Percentiles rank a stretch among this genome's conserved stretches.
These are phyloP conservation scores for Trypanosoma rangeli DNA, from an alignment of 208 protist genomes.

Conservation along the genomic window DNA sequence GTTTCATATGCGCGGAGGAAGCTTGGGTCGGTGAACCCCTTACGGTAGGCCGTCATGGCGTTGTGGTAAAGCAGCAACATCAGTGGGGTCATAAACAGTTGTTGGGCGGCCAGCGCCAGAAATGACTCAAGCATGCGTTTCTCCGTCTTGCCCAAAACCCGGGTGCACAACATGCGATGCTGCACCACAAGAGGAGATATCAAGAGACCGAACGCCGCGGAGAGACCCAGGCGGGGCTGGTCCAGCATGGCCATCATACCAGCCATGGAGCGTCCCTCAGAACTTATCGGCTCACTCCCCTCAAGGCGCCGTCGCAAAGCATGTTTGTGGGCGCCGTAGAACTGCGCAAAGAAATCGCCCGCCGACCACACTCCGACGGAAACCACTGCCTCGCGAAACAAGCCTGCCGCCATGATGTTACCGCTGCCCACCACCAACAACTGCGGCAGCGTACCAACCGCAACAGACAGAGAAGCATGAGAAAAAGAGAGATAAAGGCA, in stretches of 20 bases:
- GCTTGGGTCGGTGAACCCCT: slow-evolving; percentile 53
- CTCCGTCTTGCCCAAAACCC: slow-evolving; percentile 37
- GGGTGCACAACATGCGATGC: slow-evolving; percentile 28
- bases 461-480: slow-evolving; percentile 1
- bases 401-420: neutral
- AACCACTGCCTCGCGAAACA: slow-evolving; percentile 7
- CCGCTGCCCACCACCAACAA: neutral
- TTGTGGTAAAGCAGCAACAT: slow-evolving; percentile 71
- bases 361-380: slow-evolving; percentile 37
- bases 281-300: slow-evolving; percentile 37
- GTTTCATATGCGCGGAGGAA: slow-evolving; percentile 39
- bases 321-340: slow-evolving; percentile 61
- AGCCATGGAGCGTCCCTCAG: slow-evolving; percentile 31
- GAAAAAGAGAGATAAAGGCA: slow-evolving; percentile 9
- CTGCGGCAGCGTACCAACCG: neutral
- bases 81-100: slow-evolving; percentile 67
- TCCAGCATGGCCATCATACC: slow-evolving; percentile 68
- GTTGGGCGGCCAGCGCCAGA: slow-evolving; percentile 54
- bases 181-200: slow-evolving; percentile 27
- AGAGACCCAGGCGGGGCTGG: slow-evolving; percentile 41
- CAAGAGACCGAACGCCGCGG: slow-evolving; percentile 49
- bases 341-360: slow-evolving; percentile 78
- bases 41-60: slow-evolving; percentile 51
- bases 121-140: slow-evolving; percentile 35
- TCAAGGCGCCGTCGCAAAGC: slow-evolving; percentile 38